These are phyloP conservation scores for Ceriops decandra DNA, from an alignment of 345 rosid genomes.

Conservation along the genomic window DNA sequence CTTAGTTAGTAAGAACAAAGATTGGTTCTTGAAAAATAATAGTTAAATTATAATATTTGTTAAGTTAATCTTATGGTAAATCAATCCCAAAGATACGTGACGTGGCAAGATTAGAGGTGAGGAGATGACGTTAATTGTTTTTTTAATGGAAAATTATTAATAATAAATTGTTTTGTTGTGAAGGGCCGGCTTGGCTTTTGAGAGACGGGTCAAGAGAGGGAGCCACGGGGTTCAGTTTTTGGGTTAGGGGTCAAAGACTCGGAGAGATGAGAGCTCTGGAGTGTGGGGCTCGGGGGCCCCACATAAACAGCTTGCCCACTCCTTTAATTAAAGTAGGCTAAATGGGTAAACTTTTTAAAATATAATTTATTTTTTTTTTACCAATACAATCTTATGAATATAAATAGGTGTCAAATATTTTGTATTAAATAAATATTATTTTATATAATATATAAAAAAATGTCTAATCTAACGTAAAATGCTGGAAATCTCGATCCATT, in stretches of 20 bases:
- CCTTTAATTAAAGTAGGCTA: conserved; percentile 20
- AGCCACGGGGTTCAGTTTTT: conserved; percentile 24
- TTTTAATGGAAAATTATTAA: neutral
- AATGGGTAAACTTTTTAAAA: conserved; percentile 16
- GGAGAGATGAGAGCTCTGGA: neutral
- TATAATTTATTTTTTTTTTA: too few relatives aligned
- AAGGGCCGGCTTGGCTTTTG: neutral
- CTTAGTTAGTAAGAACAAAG: too few relatives aligned
- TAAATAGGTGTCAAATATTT: too few relatives aligned
- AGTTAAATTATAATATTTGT: too few relatives aligned
- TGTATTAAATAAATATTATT: too few relatives aligned
- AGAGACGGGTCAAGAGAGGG: neutral
- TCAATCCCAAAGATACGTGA: neutral
- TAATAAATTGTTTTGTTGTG: neutral
- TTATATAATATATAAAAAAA: too few relatives aligned
- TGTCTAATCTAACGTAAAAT: too few relatives aligned
- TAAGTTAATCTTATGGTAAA: too few relatives aligned
- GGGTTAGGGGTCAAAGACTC: conserved; percentile 33
- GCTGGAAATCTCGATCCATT: too few relatives aligned
- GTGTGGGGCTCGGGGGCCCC: conserved; percentile 22
- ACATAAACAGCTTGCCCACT: conserved; percentile 21
- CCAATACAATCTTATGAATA: too few relatives aligned
- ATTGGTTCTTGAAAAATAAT: too few relatives aligned
- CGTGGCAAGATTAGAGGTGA: neutral
- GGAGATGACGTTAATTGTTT: too few relatives aligned